These are phyloP conservation scores for Kwoniella mangroviensis DNA, from an alignment of 768 basidiomycete species.

Conservation along the genomic window DNA sequence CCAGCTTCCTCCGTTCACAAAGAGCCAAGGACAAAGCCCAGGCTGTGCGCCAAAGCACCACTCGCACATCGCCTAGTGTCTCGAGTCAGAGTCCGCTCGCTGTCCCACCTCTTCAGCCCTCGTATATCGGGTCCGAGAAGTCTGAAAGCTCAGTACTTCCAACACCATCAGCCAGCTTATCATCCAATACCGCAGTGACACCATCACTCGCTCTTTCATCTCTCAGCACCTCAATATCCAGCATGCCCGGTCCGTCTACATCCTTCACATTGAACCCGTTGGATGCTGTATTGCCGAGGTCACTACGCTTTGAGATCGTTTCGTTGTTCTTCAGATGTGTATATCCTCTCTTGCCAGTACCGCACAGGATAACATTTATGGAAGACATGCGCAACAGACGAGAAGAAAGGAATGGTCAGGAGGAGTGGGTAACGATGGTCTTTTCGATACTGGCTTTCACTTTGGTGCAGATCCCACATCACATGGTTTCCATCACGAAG, in stretches of 20 bases:
- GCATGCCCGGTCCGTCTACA: neutral
- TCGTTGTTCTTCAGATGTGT: slow-evolving; percentile 6
- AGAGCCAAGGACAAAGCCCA: neutral
- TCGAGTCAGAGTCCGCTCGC: neutral
- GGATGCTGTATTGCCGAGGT: neutral
- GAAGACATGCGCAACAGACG: neutral
- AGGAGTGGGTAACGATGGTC: slow-evolving; percentile 15
- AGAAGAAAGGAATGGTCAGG: slow-evolving; percentile 2
- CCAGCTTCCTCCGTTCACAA: slow-evolving; percentile 4
- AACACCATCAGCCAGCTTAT: neutral
- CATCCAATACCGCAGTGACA: neutral
- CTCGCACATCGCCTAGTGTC: neutral
- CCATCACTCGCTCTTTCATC: neutral
- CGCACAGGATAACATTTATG: slow-evolving; percentile 6
- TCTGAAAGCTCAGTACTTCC: neutral
- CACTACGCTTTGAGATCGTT: slow-evolving; percentile 4
- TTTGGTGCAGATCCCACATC: slow-evolving; percentile 12
- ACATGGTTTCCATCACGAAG: slow-evolving; percentile 2
- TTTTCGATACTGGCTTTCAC: slow-evolving; percentile 9
- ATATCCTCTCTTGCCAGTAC: slow-evolving; percentile 9
- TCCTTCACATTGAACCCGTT: neutral
- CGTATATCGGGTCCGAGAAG: neutral
- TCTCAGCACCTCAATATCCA: neutral
- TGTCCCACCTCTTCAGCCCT: neutral
- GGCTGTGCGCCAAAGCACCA: neutral